Conservation (phyloP, 768 basidiomycete genomes). For the Trametes coccinea region DNA sequence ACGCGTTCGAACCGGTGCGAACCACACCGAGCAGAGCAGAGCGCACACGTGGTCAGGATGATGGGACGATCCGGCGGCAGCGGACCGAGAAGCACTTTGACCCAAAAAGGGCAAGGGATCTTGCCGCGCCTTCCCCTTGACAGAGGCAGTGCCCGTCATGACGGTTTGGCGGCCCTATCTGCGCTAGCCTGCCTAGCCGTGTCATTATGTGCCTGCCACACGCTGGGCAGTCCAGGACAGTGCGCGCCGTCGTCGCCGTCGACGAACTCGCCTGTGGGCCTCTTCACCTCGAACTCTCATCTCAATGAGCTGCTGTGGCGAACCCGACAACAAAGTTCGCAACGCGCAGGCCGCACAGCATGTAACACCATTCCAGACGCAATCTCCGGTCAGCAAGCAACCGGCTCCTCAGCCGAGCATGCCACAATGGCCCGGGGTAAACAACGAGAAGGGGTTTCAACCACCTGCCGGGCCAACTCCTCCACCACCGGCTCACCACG, state of each 20-base stretch:
- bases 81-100: background rate
- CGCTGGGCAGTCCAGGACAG: background rate
- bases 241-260: conserved; percentile 2
- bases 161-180: background rate
- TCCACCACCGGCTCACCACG: conserved; percentile 37
- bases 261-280: background rate
- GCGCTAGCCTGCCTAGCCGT: background rate
- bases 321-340: conserved; percentile 33
- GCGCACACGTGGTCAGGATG: too few species aligned
- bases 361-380: conserved; percentile 22
- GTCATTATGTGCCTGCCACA: background rate
- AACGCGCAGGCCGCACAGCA: conserved; percentile 39
- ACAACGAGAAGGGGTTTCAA: conserved; percentile 42
- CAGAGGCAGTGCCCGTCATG: background rate
- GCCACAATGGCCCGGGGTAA: conserved; percentile 25
- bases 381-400: conserved; percentile 48
- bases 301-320: conserved; percentile 72
- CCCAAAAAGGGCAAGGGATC: background rate
- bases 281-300: background rate
- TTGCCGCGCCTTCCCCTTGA: background rate
- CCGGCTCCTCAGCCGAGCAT: conserved; percentile 44
- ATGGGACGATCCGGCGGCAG: background rate
- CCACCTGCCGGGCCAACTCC: conserved; percentile 48
- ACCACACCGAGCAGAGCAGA: too few species aligned
- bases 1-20: too few species aligned